These are phyloP conservation scores for Carallia pectinifolia DNA, from an alignment of 345 rosid species.

Conservation along the genomic window DNA sequence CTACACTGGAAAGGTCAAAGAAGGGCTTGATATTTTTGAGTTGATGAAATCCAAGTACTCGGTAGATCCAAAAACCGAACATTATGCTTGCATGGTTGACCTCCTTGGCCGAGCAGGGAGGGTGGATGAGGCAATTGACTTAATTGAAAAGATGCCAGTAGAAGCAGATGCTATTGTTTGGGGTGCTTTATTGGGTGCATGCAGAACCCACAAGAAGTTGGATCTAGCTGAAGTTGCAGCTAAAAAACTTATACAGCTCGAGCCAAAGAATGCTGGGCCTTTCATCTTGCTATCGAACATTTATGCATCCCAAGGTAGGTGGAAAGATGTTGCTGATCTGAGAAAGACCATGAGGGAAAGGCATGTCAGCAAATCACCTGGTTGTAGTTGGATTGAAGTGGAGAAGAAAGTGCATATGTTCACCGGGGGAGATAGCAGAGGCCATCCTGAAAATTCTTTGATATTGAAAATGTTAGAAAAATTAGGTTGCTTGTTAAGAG, in stretches of 20 bases:
- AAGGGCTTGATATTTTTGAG: constrained; percentile 65
- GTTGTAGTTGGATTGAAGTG: constrained; percentile 78
- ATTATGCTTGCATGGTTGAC: constrained; percentile 82
- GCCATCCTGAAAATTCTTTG: constrained; percentile 55
- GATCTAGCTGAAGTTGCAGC: constrained; percentile 80
- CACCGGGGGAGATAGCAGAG: constrained; percentile 48
- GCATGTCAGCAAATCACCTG: constrained; percentile 61
- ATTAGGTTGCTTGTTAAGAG: constrained; percentile 53
- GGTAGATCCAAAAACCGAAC: constrained; percentile 53
- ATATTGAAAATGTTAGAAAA: constrained; percentile 53
- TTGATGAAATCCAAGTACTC: constrained; percentile 54
- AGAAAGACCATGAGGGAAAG: constrained; percentile 53
- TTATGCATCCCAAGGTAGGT: constrained; percentile 62
- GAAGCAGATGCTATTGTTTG: constrained; percentile 79
- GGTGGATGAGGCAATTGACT: constrained; percentile 57
- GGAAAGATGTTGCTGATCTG: constrained; percentile 56
- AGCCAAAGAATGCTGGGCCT: constrained; percentile 72
- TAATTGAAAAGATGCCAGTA: constrained; percentile 59
- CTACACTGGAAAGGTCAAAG: constrained; percentile 60
- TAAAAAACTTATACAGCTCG: constrained; percentile 53
- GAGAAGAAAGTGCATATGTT: constrained; percentile 70
- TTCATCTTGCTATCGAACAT: constrained; percentile 66
- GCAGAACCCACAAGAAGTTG: constrained; percentile 57
- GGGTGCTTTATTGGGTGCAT: constrained; percentile 80
- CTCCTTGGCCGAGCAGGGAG: constrained; percentile 79